These are phyloP conservation scores for Delitschia confertaspora DNA, from an alignment of 495 filamentous ascomycete species.

Conservation along the genomic window DNA sequence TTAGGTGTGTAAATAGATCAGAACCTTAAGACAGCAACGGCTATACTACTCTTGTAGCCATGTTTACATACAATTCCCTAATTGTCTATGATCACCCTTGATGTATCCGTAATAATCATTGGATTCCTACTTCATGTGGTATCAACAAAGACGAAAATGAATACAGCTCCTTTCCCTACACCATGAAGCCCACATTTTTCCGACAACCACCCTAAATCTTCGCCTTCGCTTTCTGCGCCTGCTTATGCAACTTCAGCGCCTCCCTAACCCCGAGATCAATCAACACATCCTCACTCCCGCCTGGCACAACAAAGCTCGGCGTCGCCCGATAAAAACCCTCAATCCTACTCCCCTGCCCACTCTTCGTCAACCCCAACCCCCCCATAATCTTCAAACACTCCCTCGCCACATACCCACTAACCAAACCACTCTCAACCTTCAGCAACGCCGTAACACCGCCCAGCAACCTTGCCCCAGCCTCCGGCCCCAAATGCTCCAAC, in stretches of 20 bases:
- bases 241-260: constrained; percentile 14
- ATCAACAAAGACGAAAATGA: no score
- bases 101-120: no score
- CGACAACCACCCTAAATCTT: constrained; percentile 8
- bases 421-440: constrained; percentile 20
- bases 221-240: constrained; percentile 19
- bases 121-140: no score
- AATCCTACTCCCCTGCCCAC: constrained; percentile 15
- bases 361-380: constrained; percentile 21
- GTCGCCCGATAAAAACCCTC: constrained; percentile 19
- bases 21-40: no score
- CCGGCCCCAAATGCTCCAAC: constrained; percentile 22
- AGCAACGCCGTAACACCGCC: constrained; percentile 20
- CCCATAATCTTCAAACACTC: constrained; percentile 28
- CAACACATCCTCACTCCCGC: constrained; percentile 21
- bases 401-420: constrained; percentile 22
- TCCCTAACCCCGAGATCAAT: constrained; percentile 25
- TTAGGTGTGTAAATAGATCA: no score
- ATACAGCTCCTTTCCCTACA: no score
- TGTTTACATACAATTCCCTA: no score
- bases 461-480: constrained; percentile 15
- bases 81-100: no score
- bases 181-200: no score
- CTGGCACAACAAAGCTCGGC: constrained; percentile 17
- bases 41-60: no score